Evolutionary conservation across 2,329 filamentous ascomycete genomes (phyloP).

Genomic region (Paracorniculantispora psalliotae): DNA sequence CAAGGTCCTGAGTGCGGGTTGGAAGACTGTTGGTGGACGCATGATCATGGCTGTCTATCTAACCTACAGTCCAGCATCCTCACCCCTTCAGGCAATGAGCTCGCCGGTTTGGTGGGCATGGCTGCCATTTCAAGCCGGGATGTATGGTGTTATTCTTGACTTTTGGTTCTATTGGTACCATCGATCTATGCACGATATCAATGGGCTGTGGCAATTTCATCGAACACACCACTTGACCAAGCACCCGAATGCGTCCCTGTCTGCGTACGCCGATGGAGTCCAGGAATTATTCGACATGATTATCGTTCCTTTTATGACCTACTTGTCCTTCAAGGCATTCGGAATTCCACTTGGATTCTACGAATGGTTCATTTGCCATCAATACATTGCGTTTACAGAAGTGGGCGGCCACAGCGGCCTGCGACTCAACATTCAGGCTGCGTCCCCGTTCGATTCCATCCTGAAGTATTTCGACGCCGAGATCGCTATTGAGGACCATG

Average conservation of each 20-base stretch:
- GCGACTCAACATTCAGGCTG: conserved; percentile 29
- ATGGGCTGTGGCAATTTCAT: conserved; percentile 36
- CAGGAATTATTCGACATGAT: conserved; percentile 37
- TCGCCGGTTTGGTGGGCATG: conserved; percentile 24
- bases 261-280: conserved; percentile 35
- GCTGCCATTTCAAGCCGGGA: conserved; percentile 30
- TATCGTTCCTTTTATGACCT: conserved; percentile 34
- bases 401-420: conserved; percentile 32
- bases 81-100: conserved; percentile 21
- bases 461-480: conserved; percentile 29
- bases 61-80: conserved; percentile 24
- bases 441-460: conserved; percentile 27
- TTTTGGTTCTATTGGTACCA: conserved; percentile 36
- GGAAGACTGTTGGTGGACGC: conserved; percentile 28
- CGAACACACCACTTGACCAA: conserved; percentile 39
- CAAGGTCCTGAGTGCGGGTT: conserved; percentile 27
- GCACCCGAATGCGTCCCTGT: conserved; percentile 36
- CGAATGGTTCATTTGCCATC: conserved; percentile 41
- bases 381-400: conserved; percentile 36
- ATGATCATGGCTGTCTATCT: conserved; percentile 28
- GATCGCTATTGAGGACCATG: conserved; percentile 34
- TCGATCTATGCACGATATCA: conserved; percentile 34
- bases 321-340: conserved; percentile 24
- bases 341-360: conserved; percentile 39
- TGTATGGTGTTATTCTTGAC: conserved; percentile 36